Conservation (phyloP, 2,329 filamentous ascomycete species). For the Colletotrichum simmondsii region DNA sequence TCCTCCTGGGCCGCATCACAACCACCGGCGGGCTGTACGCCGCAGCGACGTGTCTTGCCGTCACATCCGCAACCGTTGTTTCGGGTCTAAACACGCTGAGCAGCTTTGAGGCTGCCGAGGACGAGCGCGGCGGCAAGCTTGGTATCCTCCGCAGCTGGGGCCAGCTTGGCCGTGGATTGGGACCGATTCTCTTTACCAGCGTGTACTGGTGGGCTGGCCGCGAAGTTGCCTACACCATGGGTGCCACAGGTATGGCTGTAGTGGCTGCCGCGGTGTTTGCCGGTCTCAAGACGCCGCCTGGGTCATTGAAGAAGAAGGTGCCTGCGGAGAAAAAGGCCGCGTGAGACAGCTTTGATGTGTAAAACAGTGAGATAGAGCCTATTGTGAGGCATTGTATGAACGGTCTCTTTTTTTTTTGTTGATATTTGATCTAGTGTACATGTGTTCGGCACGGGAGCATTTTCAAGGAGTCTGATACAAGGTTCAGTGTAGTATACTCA, state of each 20-base stretch:
- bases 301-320: conserved; percentile 41
- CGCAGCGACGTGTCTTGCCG: conserved; percentile 84
- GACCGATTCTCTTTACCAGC: conserved; percentile 90
- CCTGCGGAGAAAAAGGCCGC: conserved; percentile 25
- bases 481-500: conserved; percentile 1
- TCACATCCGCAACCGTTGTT: conserved; percentile 94
- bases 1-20: conserved; percentile 77
- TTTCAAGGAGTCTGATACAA: conserved; percentile 11
- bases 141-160: conserved; percentile 85
- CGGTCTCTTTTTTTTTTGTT: not conserved
- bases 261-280: conserved; percentile 79
- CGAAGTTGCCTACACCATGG: conserved; percentile 84
- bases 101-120: conserved; percentile 85
- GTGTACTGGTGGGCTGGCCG: conserved; percentile 99
- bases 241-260: conserved; percentile 81
- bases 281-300: conserved; percentile 73
- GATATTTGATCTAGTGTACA: conserved; percentile 7
- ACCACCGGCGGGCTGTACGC: conserved; percentile 79
- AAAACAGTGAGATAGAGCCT: not conserved
- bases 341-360: not conserved
- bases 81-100: conserved; percentile 92
- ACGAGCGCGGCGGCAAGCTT: conserved; percentile 86
- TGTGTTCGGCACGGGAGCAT: conserved; percentile 6
- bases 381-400: not conserved
- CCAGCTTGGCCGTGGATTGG: conserved; percentile 87